Conservation (phyloP, 2,329 filamentous ascomycete species). For the Tolypocladium sp. region DNA sequence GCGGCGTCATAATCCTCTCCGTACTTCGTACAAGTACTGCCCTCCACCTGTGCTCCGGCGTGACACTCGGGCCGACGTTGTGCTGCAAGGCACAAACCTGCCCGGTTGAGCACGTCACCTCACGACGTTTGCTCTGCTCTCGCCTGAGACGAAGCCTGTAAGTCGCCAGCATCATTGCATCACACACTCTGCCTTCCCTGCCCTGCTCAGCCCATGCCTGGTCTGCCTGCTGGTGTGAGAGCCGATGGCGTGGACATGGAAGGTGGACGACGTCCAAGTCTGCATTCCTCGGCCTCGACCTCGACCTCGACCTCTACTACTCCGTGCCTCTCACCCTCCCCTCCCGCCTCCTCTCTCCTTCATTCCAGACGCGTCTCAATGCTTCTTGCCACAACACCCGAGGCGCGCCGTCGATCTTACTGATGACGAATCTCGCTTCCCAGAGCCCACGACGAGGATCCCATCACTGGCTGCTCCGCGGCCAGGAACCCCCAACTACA, state of each 20-base stretch:
- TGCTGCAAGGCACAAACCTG: neutral
- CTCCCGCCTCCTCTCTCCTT: conserved; percentile 5
- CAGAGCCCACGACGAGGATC: neutral
- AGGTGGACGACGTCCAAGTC: neutral
- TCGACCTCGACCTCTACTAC: neutral
- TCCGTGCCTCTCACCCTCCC: neutral
- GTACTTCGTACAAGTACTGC: neutral
- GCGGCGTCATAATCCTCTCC: neutral
- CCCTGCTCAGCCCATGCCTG: neutral
- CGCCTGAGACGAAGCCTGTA: neutral
- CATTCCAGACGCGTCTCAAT: conserved; percentile 13
- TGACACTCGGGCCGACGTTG: neutral
- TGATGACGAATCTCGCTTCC: conserved; percentile 1
- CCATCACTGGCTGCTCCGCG: neutral
- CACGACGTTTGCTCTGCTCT: neutral
- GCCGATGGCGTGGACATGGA: neutral
- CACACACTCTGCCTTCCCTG: neutral
- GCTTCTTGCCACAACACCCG: conserved; percentile 10
- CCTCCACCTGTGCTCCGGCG: neutral
- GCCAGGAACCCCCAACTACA: neutral
- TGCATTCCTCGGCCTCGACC: conserved; percentile 1
- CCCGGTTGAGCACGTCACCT: neutral
- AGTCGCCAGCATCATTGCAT: neutral
- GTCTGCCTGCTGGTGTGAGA: neutral
- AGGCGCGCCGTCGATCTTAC: conserved; percentile 1